These are phyloP conservation scores for Irpex sp. DNA, from an alignment of 1,284 basidiomycete genomes.

Conservation along the genomic window DNA sequence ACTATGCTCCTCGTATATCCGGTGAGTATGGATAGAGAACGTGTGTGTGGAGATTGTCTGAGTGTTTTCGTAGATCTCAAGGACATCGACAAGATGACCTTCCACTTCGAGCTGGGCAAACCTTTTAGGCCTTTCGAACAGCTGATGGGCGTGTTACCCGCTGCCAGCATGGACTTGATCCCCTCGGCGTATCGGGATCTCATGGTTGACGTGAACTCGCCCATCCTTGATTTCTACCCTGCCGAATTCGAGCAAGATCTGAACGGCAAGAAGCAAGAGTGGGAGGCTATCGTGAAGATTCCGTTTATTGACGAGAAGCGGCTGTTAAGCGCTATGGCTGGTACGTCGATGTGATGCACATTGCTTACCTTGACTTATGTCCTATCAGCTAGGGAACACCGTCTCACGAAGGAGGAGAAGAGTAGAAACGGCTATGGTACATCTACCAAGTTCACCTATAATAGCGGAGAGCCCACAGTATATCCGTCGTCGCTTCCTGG, in stretches of 20 bases:
- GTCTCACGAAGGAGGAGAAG: conserved; percentile 76
- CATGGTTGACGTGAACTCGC: conserved; percentile 84
- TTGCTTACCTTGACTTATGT: conserved; percentile 3
- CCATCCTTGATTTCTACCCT: conserved; percentile 96
- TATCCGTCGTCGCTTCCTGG: conserved; percentile 93
- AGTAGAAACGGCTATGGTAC: conserved; percentile 78
- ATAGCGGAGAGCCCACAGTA: conserved; percentile 53
- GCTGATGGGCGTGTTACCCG: conserved; percentile 96
- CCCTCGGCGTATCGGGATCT: conserved; percentile 87
- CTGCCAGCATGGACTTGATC: conserved; percentile 85
- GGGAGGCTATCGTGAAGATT: conserved; percentile 99
- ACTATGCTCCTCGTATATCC: conserved; percentile 93
- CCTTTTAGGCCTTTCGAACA: conserved; percentile 97
- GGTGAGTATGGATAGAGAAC: conserved; percentile 44
- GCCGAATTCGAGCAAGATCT: conserved; percentile 87
- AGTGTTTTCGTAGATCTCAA: conserved; percentile 56
- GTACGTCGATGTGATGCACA: conserved; percentile 36
- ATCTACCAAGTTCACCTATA: conserved; percentile 79
- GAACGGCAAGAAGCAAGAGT: conserved; percentile 98
- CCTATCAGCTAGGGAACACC: conserved; percentile 64
- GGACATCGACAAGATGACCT: conserved; percentile 75
- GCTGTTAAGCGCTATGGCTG: conserved; percentile 78
- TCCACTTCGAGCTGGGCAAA: conserved; percentile 82
- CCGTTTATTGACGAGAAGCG: conserved; percentile 92
- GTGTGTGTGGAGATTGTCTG: background rate